Percentiles rank a stretch among this genome's conserved stretches.
These are phyloP conservation scores for Grigorovia transvaalensis DNA, from an alignment of 805 yeast genomes.

Conservation along the genomic window DNA sequence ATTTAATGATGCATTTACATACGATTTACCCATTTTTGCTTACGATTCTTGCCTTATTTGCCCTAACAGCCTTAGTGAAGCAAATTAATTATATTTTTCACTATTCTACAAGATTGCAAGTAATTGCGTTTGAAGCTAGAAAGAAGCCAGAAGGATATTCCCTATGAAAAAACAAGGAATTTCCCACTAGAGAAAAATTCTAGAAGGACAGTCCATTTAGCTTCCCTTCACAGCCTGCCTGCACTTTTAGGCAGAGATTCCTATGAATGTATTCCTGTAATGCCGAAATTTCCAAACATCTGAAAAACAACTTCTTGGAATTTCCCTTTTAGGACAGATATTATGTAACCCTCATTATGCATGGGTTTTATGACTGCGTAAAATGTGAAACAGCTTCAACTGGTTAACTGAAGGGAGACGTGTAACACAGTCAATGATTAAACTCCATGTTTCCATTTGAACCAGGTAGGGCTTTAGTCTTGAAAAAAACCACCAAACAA, in stretches of 20 bases:
- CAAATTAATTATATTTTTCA: neutral
- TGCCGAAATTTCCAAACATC: neutral
- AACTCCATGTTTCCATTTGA: too few relatives aligned
- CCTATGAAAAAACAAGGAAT: neutral
- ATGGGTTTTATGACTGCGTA: neutral
- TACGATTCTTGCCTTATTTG: constrained; percentile 15
- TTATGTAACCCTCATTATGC: neutral
- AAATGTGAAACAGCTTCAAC: too few relatives aligned
- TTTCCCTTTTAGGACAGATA: neutral
- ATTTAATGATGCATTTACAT: neutral
- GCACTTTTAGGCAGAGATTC: neutral
- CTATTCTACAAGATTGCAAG: neutral
- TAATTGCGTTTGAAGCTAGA: neutral
- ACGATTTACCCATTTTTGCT: constrained; percentile 33
- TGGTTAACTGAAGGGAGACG: too few relatives aligned
- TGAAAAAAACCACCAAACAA: too few relatives aligned
- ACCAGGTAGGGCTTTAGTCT: too few relatives aligned
- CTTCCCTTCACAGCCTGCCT: neutral
- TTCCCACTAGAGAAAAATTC: neutral
- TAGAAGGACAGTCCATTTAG: neutral
- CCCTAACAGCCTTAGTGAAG: neutral
- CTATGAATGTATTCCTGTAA: too few relatives aligned
- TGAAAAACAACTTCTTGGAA: neutral
- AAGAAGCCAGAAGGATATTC: neutral
- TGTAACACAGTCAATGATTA: too few relatives aligned